Evolutionary conservation across 1,139 yeast species (phyloP).

Genomic region (Protomyces inundatus): DNA sequence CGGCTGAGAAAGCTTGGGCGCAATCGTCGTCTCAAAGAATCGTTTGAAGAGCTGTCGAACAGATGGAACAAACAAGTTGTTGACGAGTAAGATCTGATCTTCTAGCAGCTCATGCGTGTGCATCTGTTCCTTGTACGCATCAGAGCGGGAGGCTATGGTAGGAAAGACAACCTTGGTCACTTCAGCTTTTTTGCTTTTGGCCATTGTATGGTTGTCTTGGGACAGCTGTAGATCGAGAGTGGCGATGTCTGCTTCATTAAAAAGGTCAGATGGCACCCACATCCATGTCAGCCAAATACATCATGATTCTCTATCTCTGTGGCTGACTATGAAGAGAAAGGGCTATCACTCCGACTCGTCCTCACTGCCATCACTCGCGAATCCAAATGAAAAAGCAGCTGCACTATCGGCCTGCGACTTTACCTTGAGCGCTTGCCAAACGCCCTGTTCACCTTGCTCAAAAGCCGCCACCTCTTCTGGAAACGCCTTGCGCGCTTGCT

Average conservation of each 20-base stretch:
- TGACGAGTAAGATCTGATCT: slow-evolving; percentile 48
- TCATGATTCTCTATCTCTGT: too few species aligned
- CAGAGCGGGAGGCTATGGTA: not conserved
- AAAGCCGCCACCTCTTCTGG: slow-evolving; percentile 11
- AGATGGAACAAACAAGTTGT: slow-evolving; percentile 45
- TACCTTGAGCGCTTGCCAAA: slow-evolving; percentile 1
- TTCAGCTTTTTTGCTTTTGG: not conserved
- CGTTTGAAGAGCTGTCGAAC: slow-evolving; percentile 47
- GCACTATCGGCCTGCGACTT: not conserved
- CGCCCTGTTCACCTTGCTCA: not conserved
- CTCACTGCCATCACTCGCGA: not conserved
- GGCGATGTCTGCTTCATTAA: too few species aligned
- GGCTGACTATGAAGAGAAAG: too few species aligned
- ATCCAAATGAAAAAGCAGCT: slow-evolving; percentile 10
- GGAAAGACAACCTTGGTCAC: not conserved
- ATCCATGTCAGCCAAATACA: too few species aligned
- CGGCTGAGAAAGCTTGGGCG: slow-evolving; percentile 30
- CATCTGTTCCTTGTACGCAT: not conserved
- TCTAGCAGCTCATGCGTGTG: slow-evolving; percentile 22
- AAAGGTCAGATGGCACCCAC: too few species aligned
- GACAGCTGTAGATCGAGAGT: too few species aligned
- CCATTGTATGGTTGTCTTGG: not conserved
- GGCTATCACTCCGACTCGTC: not conserved
- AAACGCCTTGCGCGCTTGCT: slow-evolving; percentile 2
- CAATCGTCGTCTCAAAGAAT: slow-evolving; percentile 42